Evolutionary conservation across 106 monocot species (phyloP), one percentile per base, ranked within the genome.

Genomic region (Ottelia alismoides): DNA sequence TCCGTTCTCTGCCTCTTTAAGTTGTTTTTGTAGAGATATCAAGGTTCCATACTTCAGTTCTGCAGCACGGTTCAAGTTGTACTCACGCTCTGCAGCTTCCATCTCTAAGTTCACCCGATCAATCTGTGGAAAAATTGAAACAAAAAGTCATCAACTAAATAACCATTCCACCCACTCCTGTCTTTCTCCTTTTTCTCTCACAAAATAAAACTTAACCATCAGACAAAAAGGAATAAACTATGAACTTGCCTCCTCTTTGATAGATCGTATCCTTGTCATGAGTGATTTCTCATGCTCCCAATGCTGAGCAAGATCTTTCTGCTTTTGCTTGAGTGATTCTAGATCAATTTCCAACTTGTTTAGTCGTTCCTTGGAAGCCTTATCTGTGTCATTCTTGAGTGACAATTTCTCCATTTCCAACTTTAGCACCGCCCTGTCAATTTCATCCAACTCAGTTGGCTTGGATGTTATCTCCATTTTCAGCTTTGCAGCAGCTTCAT

Each of bases 351-450:
- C 84, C 30, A 93, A 67, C 64, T 93, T 93, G 64, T 52, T 75
- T 31, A 93, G 64, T 1, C 84, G 66, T 60, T 94, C 81, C 70
- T 81, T 94, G 28, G 94, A 84, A 56, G 78, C 78, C 71, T 88
- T 94, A 31, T 94, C 88, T 1, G 80, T 81, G 25, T 94, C 94
- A 60, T 85, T 84, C 57, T 88, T 84, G 55, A 94, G 68, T 3
- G 94, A 94, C 25, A 94, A 78, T 57, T 94, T 94, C 63, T 94
- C 94, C 94, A 94, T 94, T 62, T 94, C 94, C 55, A 94, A 68
- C 57, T 88, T 94, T n/a, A 94, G 11, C 31, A 94, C 70, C 57
- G 88, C 83, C 66, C 94, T 75, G 52, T 94, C 94, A 23, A 84
- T 64, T 50, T 94, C 94, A 71, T 94, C 94, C 70, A 94, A 66